Base-by-base conservation (phyloP, 768 basidiomycete genomes). In the Cyclocybe aegerita region DNA sequence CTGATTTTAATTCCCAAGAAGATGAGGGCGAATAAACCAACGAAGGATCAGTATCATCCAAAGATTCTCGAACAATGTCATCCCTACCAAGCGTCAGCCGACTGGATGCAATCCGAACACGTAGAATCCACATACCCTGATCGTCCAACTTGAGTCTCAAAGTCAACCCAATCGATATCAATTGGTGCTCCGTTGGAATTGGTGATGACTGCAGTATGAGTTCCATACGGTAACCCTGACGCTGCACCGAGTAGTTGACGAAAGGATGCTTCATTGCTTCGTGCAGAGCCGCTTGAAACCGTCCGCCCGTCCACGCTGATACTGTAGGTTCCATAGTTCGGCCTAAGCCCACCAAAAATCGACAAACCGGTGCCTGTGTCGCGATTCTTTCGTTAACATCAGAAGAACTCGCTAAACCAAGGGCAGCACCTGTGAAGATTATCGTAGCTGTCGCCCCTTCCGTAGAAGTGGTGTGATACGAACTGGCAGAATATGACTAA, bases 161-260 rank as follows among this genome's bases (percentile, higher is more conserved):
- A 69, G 31, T 75, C 63, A n/a, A 80, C 54, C 33, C 59, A 67
- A 57, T 83, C 83, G 49, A 83, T 70, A 57, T 83, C 82, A 43
- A 83, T 69, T 1, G 69, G 59, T n/a, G 56, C 55, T 3, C 65
- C 67, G 9, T 73, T 76, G 0, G 70, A 73, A 55, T 73, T 78
- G 14, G 74, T 77, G 16, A 83, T 54, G 35, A 75, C 65, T 7
- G 71, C 77, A 1, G 70, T 76, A 61, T 83, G 83, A 30, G 64
- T 55, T 1, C 78, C 80, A 59, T 74, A 67, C 6, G 60, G 15
- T 37, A 83, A 63, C 9, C 72, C 72, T 31, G 71, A 66, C n/a
- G 60, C 65, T 8, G 73, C 67, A 12, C 72, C 79, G 34, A 85
- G 65, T 3, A 76, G 45, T 60, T 76, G 73, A 39, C 71, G 64